A percentile compares a stretch with the other conserved stretches of the same genome.
Evolutionary conservation across 2,329 filamentous ascomycete species (phyloP).

Genomic region (Clonostachys chloroleuca): DNA sequence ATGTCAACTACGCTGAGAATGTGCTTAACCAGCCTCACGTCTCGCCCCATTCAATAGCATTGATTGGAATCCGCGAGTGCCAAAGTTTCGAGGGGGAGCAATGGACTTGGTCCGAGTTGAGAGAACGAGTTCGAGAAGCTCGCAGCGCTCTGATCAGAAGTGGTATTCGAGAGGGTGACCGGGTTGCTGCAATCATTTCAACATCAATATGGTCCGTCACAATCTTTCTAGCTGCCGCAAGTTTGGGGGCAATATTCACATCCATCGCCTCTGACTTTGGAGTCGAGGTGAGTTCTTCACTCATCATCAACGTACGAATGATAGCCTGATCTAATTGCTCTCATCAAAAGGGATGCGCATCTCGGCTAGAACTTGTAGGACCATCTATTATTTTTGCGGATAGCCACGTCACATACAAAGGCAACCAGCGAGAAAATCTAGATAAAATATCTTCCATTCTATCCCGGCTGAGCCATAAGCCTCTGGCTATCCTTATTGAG

Average conservation of each 20-base stretch:
- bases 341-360: background rate
- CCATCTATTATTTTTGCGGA: background rate
- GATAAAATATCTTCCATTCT: background rate
- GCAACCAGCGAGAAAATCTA: background rate
- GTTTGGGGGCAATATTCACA: slow-evolving; percentile 1
- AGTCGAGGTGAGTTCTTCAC: background rate
- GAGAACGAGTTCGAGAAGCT: background rate
- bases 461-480: background rate
- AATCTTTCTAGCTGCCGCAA: background rate
- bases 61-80: background rate
- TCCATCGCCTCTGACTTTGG: slow-evolving; percentile 1
- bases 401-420: slow-evolving; percentile 1
- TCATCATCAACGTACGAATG: too few relatives aligned
- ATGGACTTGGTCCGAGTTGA: background rate
- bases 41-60: background rate
- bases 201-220: background rate
- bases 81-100: background rate
- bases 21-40: background rate
- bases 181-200: background rate
- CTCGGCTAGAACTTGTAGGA: background rate
- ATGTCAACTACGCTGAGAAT: slow-evolving; percentile 1
- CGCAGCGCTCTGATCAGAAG: background rate
- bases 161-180: background rate
- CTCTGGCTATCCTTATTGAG: background rate
- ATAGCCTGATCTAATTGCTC: too few relatives aligned